Evolutionary conservation across 176 grass and related monocot species (phyloP), one percentile per base, ranked within the genome.

Genomic region (Avena atlantica): DNA sequence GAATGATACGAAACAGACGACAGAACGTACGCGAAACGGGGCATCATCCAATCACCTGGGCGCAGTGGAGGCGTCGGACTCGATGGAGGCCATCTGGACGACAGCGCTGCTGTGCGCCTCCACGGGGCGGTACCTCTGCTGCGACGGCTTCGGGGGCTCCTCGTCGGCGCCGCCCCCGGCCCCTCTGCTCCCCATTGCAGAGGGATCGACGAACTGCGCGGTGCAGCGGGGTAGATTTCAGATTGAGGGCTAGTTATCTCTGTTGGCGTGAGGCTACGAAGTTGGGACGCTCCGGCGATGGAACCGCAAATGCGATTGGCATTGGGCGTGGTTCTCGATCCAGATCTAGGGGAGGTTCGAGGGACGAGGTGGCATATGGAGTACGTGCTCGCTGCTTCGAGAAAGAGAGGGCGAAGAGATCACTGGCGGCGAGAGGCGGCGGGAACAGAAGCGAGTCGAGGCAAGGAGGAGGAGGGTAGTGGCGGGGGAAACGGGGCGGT

Each of bases 1-100:
- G 8, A 9, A 20, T 1, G 12, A 8, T 10, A 25, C 61, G 17
- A 0, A 7, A n/a, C 14, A 70, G 34, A 70, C 23, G 58, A 9
- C 6, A 70, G 66, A 56, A 48, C 8, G 8, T 12, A 0, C 0
- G 27, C 9, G 14, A 53, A 82, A 82, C n/a, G 36, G 42, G 49
- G 49, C 16, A 6, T 2, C 21, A 27, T 0, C 9, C 2, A 17
- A 72, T 87, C 70, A 88, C 81, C 87, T 89, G 44, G 81, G 64
- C 0, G 5, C 17, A 8, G 53, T 2, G 37, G 55, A 49, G 63
- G 86, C 74, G 67, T 68, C 86, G 21, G 63, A 19, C 17, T 94
- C 92, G 59, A 94, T 81, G 48, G 86, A 78, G 4, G 49, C 49
- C 89, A 92, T 97, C 62, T 85, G 71, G 45, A 94, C 76, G 59